A percentile compares a stretch with the other conserved stretches of the same genome.
Evolutionary conservation across 805 yeast genomes (phyloP).

Genomic region (Candida maesae): DNA sequence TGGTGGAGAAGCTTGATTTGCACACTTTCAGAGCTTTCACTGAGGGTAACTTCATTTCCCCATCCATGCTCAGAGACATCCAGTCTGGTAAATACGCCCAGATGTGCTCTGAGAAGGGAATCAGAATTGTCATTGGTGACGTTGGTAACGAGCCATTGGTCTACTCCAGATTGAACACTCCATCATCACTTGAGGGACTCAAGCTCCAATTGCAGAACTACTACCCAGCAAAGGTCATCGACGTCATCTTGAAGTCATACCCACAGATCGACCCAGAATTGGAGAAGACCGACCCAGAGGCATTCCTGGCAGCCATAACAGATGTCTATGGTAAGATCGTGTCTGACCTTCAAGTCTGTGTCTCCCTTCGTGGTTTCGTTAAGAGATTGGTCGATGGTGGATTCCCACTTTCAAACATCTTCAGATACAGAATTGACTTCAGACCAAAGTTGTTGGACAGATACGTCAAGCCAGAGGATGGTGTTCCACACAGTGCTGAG

Average conservation of each 20-base stretch:
- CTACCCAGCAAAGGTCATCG: slow-evolving; percentile 30
- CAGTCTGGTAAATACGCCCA: slow-evolving; percentile 28
- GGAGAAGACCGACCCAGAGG: slow-evolving; percentile 14
- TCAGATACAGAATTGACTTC: slow-evolving; percentile 31
- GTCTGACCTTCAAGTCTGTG: slow-evolving; percentile 37
- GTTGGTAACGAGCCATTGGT: slow-evolving; percentile 32
- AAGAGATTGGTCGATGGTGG: slow-evolving; percentile 23
- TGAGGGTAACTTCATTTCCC: slow-evolving; percentile 34
- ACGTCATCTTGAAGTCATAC: slow-evolving; percentile 26
- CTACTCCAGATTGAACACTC: slow-evolving; percentile 32
- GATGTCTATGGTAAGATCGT: slow-evolving; percentile 34
- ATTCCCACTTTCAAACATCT: slow-evolving; percentile 26
- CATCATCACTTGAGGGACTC: slow-evolving; percentile 32
- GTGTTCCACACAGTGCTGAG: slow-evolving; percentile 14
- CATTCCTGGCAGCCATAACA: slow-evolving; percentile 19
- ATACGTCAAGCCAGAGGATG: slow-evolving; percentile 17
- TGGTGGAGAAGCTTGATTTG: slow-evolving; percentile 17
- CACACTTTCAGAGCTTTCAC: slow-evolving; percentile 39
- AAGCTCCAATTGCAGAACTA: slow-evolving; percentile 15
- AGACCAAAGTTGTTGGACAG: slow-evolving; percentile 27
- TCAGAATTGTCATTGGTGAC: slow-evolving; percentile 32
- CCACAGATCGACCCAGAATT: slow-evolving; percentile 15
- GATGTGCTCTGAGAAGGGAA: slow-evolving; percentile 19
- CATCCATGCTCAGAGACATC: slow-evolving; percentile 31
- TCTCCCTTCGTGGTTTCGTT: slow-evolving; percentile 34